A percentile compares a stretch with the other conserved stretches of the same genome.
Conservation (phyloP, 208 protist genomes). For the Acanthamoeba healyi region DNA sequence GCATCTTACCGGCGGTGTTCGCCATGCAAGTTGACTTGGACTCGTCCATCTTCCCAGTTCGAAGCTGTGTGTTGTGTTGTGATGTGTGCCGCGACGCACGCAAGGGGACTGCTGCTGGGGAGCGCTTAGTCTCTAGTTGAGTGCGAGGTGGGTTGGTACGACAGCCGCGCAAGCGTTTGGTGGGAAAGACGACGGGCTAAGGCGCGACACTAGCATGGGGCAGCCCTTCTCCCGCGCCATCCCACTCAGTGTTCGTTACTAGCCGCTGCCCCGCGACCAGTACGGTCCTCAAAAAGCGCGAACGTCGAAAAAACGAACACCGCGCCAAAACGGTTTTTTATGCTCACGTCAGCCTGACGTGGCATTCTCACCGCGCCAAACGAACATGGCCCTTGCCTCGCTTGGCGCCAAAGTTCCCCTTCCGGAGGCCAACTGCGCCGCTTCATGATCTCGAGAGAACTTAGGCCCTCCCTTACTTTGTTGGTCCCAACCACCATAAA, state of each 20-base stretch:
- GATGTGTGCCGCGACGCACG: neutral
- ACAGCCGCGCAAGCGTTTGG: neutral
- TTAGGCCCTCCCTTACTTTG: no score
- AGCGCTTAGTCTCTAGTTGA: neutral
- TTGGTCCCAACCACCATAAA: no score
- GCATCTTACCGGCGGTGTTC: neutral
- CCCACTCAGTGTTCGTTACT: constrained; percentile 27
- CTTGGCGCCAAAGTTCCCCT: no score
- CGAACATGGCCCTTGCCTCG: no score
- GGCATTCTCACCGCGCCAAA: neutral
- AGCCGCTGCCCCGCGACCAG: neutral
- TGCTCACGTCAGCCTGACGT: neutral
- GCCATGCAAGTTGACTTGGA: neutral
- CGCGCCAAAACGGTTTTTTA: neutral
- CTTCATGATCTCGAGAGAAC: no score
- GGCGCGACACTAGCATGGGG: neutral
- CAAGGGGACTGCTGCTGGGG: no score
- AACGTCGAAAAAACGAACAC: neutral
- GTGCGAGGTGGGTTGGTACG: neutral
- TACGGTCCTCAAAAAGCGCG: neutral
- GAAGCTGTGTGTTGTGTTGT: neutral
- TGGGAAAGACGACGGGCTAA: neutral
- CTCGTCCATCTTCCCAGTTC: neutral
- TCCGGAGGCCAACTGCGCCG: no score
- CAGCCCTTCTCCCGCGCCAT: neutral